Base-by-base conservation (phyloP, 225 moss, liverwort and hornwort species). In the Climacium dendroides region DNA sequence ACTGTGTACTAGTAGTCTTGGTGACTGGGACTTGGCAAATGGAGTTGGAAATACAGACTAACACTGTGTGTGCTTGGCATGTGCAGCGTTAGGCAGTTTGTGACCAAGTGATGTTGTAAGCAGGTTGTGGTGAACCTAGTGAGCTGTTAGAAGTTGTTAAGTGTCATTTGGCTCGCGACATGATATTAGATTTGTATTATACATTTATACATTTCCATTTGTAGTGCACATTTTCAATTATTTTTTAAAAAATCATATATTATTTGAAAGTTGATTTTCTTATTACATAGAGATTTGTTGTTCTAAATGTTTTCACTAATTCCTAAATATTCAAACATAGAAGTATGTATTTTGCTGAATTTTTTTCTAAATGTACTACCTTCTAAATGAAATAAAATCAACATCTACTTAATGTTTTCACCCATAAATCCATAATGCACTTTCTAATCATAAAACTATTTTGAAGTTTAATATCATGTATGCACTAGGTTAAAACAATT, bases 401-500 rank as follows among this genome's bases (percentile, higher is more conserved):
- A 66, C 4, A 19, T 6, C 4, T 19, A 5, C 19, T 12, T 22
- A 22, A 12, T n/a, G n/a, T 12, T 66, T n/a, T 35, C 35, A 35
- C 5, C 11, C 1, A 65, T 14, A 50, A 54, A 54, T 54, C 19
- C 54, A 54, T 7, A 7, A 2, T n/a, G 7, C 13, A 67, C 7
- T 67, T 37, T 67, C 22, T 22, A 22, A 12, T 37, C 12, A 66
- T 4, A 66, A 66, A 66, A 22, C 22, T 67, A 13, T 67, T 64
- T 37, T 37, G 22, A 37, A 67, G 37, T 67, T 7, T 67, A 12
- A 37, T 20, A 35, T 11, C 19, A 35, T 65, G 1, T 65, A 5
- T 1, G 6, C 4, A 67, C 7, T 0, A 67, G 3, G 37, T 12
- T 4, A 22, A 22, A 67, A 67, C 6, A 7, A 0, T 37, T 67